phyloP scores from a whole-genome alignment of 164 flowering plant genomes.

The Magnolia officinalis region DNA sequence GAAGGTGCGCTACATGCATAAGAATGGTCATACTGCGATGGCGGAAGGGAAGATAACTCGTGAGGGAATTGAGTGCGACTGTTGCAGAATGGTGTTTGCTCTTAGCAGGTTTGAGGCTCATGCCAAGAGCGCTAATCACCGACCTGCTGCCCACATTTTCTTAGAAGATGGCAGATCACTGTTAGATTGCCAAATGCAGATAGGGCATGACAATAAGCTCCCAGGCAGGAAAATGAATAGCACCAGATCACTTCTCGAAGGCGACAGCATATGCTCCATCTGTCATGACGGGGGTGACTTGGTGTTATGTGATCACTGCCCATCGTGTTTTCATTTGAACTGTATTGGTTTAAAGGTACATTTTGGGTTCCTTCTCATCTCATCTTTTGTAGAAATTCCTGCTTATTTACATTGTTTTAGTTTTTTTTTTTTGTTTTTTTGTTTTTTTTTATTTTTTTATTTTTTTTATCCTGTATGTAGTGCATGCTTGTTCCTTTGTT shows the following conservation, averaged over 20 bases:
- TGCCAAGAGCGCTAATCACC: conserved; percentile 43
- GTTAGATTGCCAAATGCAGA: conserved; percentile 55
- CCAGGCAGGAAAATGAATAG: neutral
- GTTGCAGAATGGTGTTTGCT: conserved; percentile 53
- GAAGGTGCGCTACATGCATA: conserved; percentile 41
- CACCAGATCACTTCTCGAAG: conserved; percentile 7
- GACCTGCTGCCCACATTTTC: conserved; percentile 60
- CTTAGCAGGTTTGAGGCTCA: conserved; percentile 58
- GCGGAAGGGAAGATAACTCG: conserved; percentile 58
- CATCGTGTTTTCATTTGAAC: conserved; percentile 62
- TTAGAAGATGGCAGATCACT: conserved; percentile 80
- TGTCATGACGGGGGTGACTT: conserved; percentile 77
- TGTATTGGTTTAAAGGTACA: conserved; percentile 76
- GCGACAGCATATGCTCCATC: conserved; percentile 62
- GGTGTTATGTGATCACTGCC: conserved; percentile 76
- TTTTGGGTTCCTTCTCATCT: conserved; percentile 2
- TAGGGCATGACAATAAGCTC: conserved; percentile 8
- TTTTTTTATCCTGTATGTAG: neutral
- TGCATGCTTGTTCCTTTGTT: neutral
- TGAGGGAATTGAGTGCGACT: conserved; percentile 76
- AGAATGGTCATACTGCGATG: conserved; percentile 17
- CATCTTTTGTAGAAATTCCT: neutral
- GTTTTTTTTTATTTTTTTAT: neutral
- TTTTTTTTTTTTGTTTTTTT: neutral
- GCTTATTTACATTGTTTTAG: neutral